These are phyloP conservation scores for Penicillium griseofulvum DNA, from an alignment of 2,329 filamentous ascomycete species.

Conservation along the genomic window DNA sequence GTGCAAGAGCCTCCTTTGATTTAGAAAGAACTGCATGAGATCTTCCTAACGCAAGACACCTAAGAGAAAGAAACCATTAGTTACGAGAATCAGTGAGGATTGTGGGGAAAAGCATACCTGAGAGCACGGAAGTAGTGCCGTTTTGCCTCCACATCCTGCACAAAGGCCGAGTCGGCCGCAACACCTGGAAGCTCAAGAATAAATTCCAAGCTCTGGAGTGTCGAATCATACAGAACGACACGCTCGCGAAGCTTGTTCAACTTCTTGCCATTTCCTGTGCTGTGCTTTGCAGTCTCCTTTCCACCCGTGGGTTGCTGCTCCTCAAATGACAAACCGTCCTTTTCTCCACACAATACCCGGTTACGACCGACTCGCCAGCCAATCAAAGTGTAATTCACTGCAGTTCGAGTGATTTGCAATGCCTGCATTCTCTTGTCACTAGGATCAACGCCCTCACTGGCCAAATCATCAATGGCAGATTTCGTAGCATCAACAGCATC, in stretches of 20 bases:
- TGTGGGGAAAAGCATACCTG: slow-evolving; percentile 58
- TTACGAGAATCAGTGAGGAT: slow-evolving; percentile 10
- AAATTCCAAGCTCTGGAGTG: slow-evolving; percentile 83
- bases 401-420: slow-evolving; percentile 85
- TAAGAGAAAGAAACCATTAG: slow-evolving; percentile 32
- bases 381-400: slow-evolving; percentile 90
- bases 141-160: slow-evolving; percentile 74
- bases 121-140: slow-evolving; percentile 81
- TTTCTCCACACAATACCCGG: slow-evolving; percentile 76
- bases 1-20: slow-evolving; percentile 76
- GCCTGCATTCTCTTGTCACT: slow-evolving; percentile 87
- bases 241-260: slow-evolving; percentile 80
- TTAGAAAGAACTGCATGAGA: slow-evolving; percentile 75
- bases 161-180: slow-evolving; percentile 74
- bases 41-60: slow-evolving; percentile 78
- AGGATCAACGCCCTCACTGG: slow-evolving; percentile 76
- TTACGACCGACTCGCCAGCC: slow-evolving; percentile 95
- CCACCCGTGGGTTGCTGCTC: slow-evolving; percentile 48
- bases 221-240: slow-evolving; percentile 86
- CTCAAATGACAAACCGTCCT: slow-evolving; percentile 68
- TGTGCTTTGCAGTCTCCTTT: slow-evolving; percentile 51
- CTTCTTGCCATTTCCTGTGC: slow-evolving; percentile 70
- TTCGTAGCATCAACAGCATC: slow-evolving; percentile 93
- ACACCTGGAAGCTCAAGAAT: slow-evolving; percentile 88
- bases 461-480: slow-evolving; percentile 85